These are phyloP conservation scores for Leccinum subtestaceum DNA, from an alignment of 768 basidiomycete species.

Conservation along the genomic window DNA sequence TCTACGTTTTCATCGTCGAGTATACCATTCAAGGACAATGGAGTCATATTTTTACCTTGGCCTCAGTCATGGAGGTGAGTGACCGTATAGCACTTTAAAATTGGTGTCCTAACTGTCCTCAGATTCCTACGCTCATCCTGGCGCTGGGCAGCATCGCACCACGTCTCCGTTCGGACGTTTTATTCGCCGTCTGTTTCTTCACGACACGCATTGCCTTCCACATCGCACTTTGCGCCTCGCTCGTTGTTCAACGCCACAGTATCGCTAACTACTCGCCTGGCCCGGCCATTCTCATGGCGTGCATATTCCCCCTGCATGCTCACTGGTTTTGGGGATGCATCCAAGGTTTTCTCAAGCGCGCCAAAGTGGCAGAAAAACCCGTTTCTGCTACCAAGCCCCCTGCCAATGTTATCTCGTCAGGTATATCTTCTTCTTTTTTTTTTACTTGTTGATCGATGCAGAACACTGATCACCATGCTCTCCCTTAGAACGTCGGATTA, in stretches of 20 bases:
- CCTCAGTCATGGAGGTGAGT: constrained; percentile 46
- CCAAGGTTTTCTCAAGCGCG: constrained; percentile 42
- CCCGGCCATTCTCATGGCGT: constrained; percentile 39
- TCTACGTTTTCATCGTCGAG: constrained; percentile 43
- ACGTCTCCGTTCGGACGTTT: constrained; percentile 42
- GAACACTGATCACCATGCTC: background rate
- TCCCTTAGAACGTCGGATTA: constrained; percentile 17
- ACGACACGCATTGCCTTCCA: constrained; percentile 50
- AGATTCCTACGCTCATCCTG: constrained; percentile 56
- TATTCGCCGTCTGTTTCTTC: constrained; percentile 52
- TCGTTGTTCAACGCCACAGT: constrained; percentile 29
- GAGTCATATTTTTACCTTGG: constrained; percentile 44
- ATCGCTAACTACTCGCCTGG: constrained; percentile 35
- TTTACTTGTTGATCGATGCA: background rate
- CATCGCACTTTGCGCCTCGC: constrained; percentile 34
- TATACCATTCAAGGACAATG: constrained; percentile 34
- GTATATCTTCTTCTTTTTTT: constrained; percentile 3
- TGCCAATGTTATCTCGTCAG: constrained; percentile 4
- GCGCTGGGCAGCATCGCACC: constrained; percentile 46
- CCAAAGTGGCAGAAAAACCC: constrained; percentile 5
- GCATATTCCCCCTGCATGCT: constrained; percentile 49
- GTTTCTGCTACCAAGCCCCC: constrained; percentile 1
- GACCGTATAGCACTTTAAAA: background rate
- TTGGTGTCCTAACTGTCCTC: background rate
- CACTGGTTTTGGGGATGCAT: constrained; percentile 54